Evolutionary conservation across 306 rosid species (phyloP).

Genomic region (Sesbania bispinosa): DNA sequence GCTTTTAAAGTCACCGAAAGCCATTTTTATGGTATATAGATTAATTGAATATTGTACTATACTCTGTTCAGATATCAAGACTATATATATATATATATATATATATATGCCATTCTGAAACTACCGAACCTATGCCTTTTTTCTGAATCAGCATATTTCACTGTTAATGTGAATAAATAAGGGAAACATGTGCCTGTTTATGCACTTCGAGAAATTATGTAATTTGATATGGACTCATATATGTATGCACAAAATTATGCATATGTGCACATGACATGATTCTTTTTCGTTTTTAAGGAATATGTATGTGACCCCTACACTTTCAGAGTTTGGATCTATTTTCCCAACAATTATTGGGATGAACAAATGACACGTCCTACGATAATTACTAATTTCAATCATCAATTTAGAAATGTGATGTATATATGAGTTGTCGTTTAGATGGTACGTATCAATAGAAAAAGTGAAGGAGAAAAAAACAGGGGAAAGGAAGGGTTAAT

Average conservation of each 20-base stretch:
- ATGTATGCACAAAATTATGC: background rate
- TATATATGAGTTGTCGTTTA: background rate
- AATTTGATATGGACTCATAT: background rate
- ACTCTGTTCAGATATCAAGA: background rate
- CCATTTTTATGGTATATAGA: background rate
- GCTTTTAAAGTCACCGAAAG: slow-evolving; percentile 13
- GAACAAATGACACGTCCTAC: background rate
- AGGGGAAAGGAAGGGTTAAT: too few relatives aligned
- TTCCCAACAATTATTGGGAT: background rate
- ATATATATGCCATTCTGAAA: background rate
- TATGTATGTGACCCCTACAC: background rate
- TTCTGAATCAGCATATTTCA: background rate
- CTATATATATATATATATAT: too few relatives aligned
- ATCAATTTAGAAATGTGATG: background rate
- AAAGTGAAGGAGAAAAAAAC: background rate
- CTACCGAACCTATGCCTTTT: background rate
- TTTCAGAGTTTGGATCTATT: background rate
- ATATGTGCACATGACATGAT: slow-evolving; percentile 15
- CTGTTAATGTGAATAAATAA: background rate
- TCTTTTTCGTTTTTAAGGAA: background rate
- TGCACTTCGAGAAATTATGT: background rate
- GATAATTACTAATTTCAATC: background rate
- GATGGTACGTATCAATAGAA: background rate
- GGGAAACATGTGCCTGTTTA: background rate
- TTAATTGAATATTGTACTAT: too few relatives aligned